These are phyloP conservation scores for Pseudonitzschia pungens DNA, from an alignment of 108 stramenopile genomes.

Conservation along the genomic window DNA sequence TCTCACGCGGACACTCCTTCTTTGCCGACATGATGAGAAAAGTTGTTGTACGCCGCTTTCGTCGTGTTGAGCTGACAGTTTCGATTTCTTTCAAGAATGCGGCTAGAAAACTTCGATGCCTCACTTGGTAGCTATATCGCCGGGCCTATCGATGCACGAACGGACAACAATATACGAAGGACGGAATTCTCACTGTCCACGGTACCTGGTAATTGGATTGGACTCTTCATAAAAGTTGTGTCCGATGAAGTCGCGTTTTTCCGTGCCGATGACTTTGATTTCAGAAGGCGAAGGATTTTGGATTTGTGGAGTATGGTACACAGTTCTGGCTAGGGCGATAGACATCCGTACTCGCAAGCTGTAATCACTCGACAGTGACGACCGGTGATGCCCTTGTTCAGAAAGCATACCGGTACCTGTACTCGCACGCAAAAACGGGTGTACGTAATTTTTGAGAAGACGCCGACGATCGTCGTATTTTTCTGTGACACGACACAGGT, in stretches of 20 bases:
- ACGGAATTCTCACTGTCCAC: not conserved
- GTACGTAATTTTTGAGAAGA: not conserved
- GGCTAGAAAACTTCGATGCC: not conserved
- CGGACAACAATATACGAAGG: not conserved
- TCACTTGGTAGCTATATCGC: not conserved
- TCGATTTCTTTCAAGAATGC: not conserved
- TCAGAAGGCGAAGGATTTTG: not conserved
- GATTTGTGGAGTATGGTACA: not conserved
- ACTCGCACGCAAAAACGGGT: too few relatives aligned
- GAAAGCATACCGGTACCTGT: not conserved
- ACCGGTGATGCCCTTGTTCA: not conserved
- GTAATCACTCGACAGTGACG: not conserved
- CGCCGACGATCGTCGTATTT: slow-evolving; percentile 7
- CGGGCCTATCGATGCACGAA: not conserved
- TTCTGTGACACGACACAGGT: slow-evolving; percentile 8
- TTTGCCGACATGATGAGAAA: slow-evolving; percentile 6
- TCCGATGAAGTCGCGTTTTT: not conserved
- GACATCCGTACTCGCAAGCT: not conserved
- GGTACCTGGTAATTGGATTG: not conserved
- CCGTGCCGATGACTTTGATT: not conserved
- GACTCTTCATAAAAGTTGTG: not conserved
- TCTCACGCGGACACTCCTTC: slow-evolving; percentile 18
- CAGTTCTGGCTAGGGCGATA: not conserved
- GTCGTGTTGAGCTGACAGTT: not conserved
- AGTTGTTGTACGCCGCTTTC: not conserved